Evolutionary conservation across 2,329 filamentous ascomycete species (phyloP).

Genomic region (Bisporella sp.): DNA sequence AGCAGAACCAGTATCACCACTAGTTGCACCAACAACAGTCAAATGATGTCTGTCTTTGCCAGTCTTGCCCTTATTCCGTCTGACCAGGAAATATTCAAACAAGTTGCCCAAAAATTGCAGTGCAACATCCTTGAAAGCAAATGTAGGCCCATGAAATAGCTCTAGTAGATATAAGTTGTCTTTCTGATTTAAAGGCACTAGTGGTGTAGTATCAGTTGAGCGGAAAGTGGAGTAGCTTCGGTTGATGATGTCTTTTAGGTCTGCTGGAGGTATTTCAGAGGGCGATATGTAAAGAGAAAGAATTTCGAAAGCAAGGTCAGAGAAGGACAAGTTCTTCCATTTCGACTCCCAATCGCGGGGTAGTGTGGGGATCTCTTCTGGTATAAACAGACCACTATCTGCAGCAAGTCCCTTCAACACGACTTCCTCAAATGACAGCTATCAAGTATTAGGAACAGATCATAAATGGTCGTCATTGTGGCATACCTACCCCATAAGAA

Average conservation of each 20-base stretch:
- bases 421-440: conserved; percentile 87
- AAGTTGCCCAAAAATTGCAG: conserved; percentile 88
- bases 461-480: conserved; percentile 2
- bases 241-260: conserved; percentile 77
- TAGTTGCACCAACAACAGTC: conserved; percentile 81
- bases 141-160: conserved; percentile 93
- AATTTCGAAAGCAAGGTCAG: conserved; percentile 77
- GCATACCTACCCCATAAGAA: conserved; percentile 48
- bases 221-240: conserved; percentile 89
- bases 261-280: conserved; percentile 70
- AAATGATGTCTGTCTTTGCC: conserved; percentile 62
- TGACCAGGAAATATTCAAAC: conserved; percentile 79
- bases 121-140: conserved; percentile 92
- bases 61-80: conserved; percentile 64
- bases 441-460: conserved; percentile 11
- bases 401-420: conserved; percentile 82
- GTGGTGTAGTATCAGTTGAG: conserved; percentile 67
- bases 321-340: conserved; percentile 75
- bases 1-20: conserved; percentile 84
- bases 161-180: conserved; percentile 80
- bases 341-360: conserved; percentile 55
- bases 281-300: conserved; percentile 82
- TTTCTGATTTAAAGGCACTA: conserved; percentile 65
- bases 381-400: conserved; percentile 86
- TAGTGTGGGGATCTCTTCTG: conserved; percentile 67